Percentiles rank a stretch among this genome's conserved stretches.
Evolutionary conservation across 805 yeast species (phyloP).

Genomic region (Starmerella khaoyaiensis): DNA sequence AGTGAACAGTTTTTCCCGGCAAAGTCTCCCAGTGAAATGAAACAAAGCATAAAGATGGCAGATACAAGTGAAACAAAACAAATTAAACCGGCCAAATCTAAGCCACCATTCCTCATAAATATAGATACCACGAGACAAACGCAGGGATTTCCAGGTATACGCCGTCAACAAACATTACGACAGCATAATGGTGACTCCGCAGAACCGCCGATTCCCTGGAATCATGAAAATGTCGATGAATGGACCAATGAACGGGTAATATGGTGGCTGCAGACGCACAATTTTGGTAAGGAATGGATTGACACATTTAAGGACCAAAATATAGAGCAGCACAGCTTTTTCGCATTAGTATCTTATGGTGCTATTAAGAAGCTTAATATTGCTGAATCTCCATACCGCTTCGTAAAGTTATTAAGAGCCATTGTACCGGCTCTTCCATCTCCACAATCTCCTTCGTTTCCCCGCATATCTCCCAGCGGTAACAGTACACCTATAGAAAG

Average conservation of each 20-base stretch:
- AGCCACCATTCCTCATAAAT: background rate
- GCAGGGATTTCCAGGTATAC: background rate
- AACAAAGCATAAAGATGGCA: too few species aligned
- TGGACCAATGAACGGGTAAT: conserved; percentile 64
- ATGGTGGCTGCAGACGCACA: conserved; percentile 54
- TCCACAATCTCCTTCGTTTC: background rate
- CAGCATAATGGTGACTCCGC: conserved; percentile 1
- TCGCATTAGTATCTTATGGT: conserved; percentile 56
- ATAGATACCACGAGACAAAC: background rate
- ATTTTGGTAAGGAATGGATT: conserved; percentile 66
- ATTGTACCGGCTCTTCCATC: conserved; percentile 19
- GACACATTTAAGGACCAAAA: conserved; percentile 45
- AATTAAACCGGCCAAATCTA: background rate
- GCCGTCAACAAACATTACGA: conserved; percentile 8
- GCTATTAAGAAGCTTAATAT: conserved; percentile 36
- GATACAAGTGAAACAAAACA: background rate
- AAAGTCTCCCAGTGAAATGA: conserved; percentile 4
- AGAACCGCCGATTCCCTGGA: conserved; percentile 11
- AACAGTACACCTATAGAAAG: background rate
- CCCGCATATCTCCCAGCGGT: conserved; percentile 2
- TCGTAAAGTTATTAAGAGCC: conserved; percentile 40
- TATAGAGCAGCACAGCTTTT: conserved; percentile 49
- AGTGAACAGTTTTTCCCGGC: conserved; percentile 13
- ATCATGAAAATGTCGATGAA: conserved; percentile 25
- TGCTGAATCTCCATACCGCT: conserved; percentile 42